Base-by-base conservation (phyloP, 2,329 filamentous ascomycete species). In the Didymellaceae sp. region DNA sequence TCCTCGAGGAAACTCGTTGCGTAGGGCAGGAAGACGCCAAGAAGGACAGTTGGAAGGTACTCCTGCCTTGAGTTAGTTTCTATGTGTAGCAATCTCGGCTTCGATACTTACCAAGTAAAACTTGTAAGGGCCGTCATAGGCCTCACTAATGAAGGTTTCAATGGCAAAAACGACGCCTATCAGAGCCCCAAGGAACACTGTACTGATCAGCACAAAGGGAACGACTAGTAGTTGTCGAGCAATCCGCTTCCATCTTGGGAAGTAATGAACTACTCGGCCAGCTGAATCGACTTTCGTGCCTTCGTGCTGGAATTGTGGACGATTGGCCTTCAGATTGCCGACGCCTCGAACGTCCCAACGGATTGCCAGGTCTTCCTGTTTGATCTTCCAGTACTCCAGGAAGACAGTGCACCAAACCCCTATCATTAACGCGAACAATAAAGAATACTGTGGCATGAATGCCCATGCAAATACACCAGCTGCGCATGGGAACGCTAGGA, bases 331-430 rank as follows among this genome's bases (percentile, higher is more conserved):
- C 26, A 71, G 42, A 11, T 65, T 57, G 8, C 54, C 61, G 5
- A 71, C 68, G 4, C 66, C 68, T 30, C 61, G 58, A 5, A 71
- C 68, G 13, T 67, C 40, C 68, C 69, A 72, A 16, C 69, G 66
- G 20, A 71, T 66, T 1, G 65, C 59, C 9, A 72, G 52, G 39
- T 71, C 67, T 9, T 59, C 52, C 39, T 72, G 58, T 35, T 69
- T 59, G 14, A 68, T 62, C 51, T 68, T 71, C 69, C 69, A 72
- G 30, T 69, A 70, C 43, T 72, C 69, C 28, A 71, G 34, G 21
- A 71, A 72, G 3, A 68, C 62, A 1, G 67, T 71, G 33, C 68
- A 71, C 68, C 67, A 71, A 2, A 68, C 52, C 3, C 67, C 62
- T 16, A 68, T 70, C 9, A 66, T 52, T 2, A 70, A 26, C 1